Evolutionary conservation across 106 monocot genomes (phyloP).

Genomic region (Iris macrosiphon): DNA sequence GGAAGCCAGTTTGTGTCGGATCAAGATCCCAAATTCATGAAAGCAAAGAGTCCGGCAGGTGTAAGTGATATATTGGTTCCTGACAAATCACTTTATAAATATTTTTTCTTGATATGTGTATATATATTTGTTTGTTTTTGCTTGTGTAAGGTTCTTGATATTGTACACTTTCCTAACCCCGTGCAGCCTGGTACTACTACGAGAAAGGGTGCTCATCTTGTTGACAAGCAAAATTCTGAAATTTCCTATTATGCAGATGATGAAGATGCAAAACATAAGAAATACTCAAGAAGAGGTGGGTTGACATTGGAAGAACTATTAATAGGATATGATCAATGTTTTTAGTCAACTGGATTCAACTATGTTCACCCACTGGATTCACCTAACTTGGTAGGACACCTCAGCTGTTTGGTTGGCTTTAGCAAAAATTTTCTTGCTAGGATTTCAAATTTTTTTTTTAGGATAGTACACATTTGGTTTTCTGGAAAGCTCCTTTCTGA

Average conservation of each 20-base stretch:
- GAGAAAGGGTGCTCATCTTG: slow-evolving; percentile 59
- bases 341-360: no score
- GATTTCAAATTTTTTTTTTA: no score
- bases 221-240: slow-evolving; percentile 77
- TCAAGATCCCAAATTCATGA: slow-evolving; percentile 48
- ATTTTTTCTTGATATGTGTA: not conserved
- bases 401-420: no score
- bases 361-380: no score
- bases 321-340: no score
- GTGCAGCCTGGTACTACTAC: slow-evolving; percentile 84
- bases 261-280: slow-evolving; percentile 80
- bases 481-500: no score
- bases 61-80: slow-evolving; percentile 37
- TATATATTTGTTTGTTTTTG: not conserved
- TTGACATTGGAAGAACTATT: no score
- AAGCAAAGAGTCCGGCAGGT: slow-evolving; percentile 38
- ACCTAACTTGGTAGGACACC: no score
- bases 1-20: slow-evolving; percentile 18
- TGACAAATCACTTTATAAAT: not conserved
- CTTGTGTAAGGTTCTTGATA: not conserved
- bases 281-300: slow-evolving; percentile 83
- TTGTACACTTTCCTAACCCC: not conserved
- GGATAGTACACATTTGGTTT: no score
- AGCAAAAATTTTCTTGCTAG: no score
- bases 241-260: slow-evolving; percentile 93